Base-by-base conservation (phyloP, 2,329 filamentous ascomycete genomes). In the Fusarium acutatum region DNA sequence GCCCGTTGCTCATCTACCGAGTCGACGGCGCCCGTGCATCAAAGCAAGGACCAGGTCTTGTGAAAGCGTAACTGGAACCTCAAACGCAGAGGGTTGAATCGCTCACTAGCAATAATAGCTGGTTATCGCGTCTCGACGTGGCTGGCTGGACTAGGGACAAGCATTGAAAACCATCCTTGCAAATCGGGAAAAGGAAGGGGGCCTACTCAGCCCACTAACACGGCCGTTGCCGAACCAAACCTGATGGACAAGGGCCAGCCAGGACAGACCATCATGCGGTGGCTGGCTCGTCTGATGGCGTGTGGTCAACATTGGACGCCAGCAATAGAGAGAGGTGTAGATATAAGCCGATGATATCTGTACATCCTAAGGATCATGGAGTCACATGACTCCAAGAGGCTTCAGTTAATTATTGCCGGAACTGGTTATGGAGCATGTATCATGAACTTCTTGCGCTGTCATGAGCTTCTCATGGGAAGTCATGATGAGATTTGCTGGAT, bases 171-270 rank as follows among this genome's bases (percentile, higher is more conserved):
- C 53, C 47, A 66, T 60, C 70, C 62, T 58, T 67, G 65, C 37
- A 67, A 58, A 66, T 73, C 71, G 58, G 50, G 65, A 63, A 71
- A 69, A 50, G 40, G 32, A 49, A 58, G 57, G 38, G 52, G 56
- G 35, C 30, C 58, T 63, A 64, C 71, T 74, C 71, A 72, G 72
- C 41, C 71, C 67, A 73, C 67, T 74, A 74, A 69, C 52, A 63
- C 71, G 71, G 71, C 71, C 71, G 63, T 52, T 73, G 71, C 71
- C 71, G 71, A 73, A 73, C 71, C 54, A 74, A 50, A 72, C 50
- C 41, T 74, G 67, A 73, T 69, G 34, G 59, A 44, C 63, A 74
- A 64, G 67, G 71, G 32, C 50, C n/a, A 44, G 34, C 34, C 44
- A 64, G 34, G 60, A 56, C 70, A 73, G 67, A 64, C 71, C 67